Conservation (phyloP, 305 asterid species). For the Fraxinus sp. region DNA sequence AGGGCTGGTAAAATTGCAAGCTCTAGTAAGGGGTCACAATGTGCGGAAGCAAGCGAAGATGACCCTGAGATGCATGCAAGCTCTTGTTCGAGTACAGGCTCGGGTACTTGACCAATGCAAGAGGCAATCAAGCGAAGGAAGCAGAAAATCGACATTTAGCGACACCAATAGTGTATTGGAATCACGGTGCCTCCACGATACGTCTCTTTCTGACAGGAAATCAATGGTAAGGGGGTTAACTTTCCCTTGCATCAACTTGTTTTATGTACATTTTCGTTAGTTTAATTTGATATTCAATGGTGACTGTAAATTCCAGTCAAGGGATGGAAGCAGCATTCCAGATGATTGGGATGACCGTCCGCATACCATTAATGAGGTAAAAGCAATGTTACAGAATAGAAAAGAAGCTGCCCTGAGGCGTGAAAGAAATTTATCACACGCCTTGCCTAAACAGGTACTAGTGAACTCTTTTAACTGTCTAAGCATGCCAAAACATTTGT, state of each 20-base stretch:
- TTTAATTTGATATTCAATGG: background rate
- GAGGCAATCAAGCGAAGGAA: slow-evolving; percentile 34
- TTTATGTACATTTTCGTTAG: background rate
- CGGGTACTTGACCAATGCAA: slow-evolving; percentile 37
- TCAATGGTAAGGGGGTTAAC: slow-evolving; percentile 24
- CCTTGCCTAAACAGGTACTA: slow-evolving; percentile 37
- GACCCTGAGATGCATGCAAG: slow-evolving; percentile 48
- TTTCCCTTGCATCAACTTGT: background rate
- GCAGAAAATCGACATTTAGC: slow-evolving; percentile 33
- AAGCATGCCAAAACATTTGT: background rate
- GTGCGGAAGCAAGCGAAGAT: slow-evolving; percentile 51
- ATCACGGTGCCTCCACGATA: slow-evolving; percentile 29
- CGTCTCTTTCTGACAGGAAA: slow-evolving; percentile 10
- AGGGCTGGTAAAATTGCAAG: slow-evolving; percentile 49
- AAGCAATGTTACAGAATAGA: slow-evolving; percentile 29
- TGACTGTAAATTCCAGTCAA: slow-evolving; percentile 23
- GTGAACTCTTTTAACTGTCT: background rate
- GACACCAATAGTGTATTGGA: slow-evolving; percentile 27
- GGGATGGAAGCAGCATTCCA: slow-evolving; percentile 30
- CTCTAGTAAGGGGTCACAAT: slow-evolving; percentile 47
- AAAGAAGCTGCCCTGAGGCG: slow-evolving; percentile 29
- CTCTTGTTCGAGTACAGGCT: slow-evolving; percentile 44
- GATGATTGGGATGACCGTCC: slow-evolving; percentile 39
- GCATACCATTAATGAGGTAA: slow-evolving; percentile 36
- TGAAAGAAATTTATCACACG: slow-evolving; percentile 29